phyloP scores from a whole-genome alignment of 805 yeast species.

The Candida awuae region DNA sequence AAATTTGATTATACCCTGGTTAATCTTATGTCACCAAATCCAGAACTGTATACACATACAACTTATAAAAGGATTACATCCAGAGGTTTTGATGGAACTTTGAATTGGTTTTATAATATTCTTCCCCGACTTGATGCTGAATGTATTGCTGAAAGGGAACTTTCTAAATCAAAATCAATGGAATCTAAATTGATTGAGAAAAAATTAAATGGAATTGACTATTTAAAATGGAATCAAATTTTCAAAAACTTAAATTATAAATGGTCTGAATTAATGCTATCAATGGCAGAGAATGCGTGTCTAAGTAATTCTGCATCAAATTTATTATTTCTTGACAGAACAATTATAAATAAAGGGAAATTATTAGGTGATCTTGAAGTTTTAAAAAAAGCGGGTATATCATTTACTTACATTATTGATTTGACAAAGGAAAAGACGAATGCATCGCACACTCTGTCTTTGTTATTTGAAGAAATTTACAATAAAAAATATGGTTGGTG shows the following conservation, averaged over 20 bases:
- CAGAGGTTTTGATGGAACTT: background rate
- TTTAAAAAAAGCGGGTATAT: background rate
- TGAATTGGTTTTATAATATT: slow-evolving; percentile 6
- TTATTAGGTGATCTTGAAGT: slow-evolving; percentile 1
- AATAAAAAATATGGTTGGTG: slow-evolving; percentile 4
- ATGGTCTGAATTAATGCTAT: slow-evolving; percentile 3
- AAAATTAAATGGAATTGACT: background rate
- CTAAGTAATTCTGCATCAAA: background rate
- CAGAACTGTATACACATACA: background rate
- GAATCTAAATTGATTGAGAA: background rate
- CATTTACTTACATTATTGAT: background rate
- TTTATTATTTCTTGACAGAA: slow-evolving; percentile 3
- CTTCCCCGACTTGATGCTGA: background rate
- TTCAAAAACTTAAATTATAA: background rate
- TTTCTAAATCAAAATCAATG: background rate
- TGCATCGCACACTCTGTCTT: background rate
- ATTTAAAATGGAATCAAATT: background rate
- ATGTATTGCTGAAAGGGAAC: no score
- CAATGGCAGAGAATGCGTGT: background rate
- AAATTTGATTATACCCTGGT: slow-evolving; percentile 6
- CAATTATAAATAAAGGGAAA: background rate
- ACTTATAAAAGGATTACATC: background rate
- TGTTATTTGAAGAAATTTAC: slow-evolving; percentile 7
- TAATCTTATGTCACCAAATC: slow-evolving; percentile 1
- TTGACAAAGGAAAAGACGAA: background rate